Base-by-base conservation (phyloP, 108 stramenopile genomes). In the Ochromonas danica region DNA sequence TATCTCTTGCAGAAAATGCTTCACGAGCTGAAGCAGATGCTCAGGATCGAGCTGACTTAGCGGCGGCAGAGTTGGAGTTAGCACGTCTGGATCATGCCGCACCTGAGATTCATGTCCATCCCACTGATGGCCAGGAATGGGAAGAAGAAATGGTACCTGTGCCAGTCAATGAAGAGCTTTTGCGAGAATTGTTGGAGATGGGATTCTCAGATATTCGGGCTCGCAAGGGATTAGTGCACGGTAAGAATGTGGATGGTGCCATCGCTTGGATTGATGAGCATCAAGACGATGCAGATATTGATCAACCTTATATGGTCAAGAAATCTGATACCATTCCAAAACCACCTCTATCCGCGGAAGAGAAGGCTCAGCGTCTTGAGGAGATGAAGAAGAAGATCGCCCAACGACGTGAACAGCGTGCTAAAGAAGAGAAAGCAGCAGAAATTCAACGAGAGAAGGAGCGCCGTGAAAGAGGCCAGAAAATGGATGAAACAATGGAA, bases 241-340 rank as follows among this genome's bases (percentile, higher is more conserved):
- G 90, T 36, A 81, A 84, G 0, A 92, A 91, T 33, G 81, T 94
- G 14, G 96, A 96, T 79, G 89, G 89, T n/a, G 96, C 96, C n/a
- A 87, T 96, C 14, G 92, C 94, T 70, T 96, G 96, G 96, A 81
- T 96, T 10, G 87, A 90, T 89, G 81, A 88, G 38, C 94, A 96
- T 88, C 94, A 96, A 88, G 94, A 62, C 42, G 86, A 88, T 72
- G 79, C 74, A 0, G 83, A 94, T 70, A 96, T 94, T 88, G 95
- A 96, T 80, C 90, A 91, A 31, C 92, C 94, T 36, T 89, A 92
- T 60, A 31, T 62, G 0, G 80, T 57, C n/a, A 71, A 42, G 0
- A 39, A 83, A 35, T 22, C 22, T 2, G 82, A 83, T 36, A 71
- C 63, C 38, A 35, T 67, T 1, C 63, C 82, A 17, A 43, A 43